Evolutionary conservation across 495 filamentous ascomycete species (phyloP).

Genomic region (Bacidia gigantensis): DNA sequence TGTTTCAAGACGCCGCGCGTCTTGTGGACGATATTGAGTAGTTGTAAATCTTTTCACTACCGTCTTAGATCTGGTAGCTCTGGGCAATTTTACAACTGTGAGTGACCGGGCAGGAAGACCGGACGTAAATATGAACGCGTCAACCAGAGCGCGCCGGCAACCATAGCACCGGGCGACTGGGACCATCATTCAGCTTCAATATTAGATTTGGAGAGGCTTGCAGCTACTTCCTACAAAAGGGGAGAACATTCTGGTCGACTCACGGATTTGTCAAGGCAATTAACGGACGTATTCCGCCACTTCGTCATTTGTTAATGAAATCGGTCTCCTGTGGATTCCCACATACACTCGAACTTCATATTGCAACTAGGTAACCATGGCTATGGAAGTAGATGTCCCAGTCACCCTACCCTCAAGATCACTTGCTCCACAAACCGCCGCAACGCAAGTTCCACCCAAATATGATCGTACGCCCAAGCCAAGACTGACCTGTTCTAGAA

Average conservation of each 20-base stretch:
- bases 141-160: constrained; percentile 11
- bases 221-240: not conserved
- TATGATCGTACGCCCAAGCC: constrained; percentile 13
- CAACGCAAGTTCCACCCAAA: constrained; percentile 39
- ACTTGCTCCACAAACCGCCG: constrained; percentile 33
- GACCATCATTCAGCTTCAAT: not conserved
- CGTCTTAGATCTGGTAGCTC: no score
- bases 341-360: not conserved
- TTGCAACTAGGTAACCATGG: constrained; percentile 26
- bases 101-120: constrained; percentile 6
- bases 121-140: constrained; percentile 6
- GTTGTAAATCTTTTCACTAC: no score
- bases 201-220: no score
- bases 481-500: constrained; percentile 34
- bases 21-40: no score
- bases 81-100: not conserved
- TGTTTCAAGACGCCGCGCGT: no score
- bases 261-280: no score
- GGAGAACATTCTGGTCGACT: not conserved
- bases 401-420: constrained; percentile 39
- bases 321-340: not conserved
- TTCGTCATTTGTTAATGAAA: not conserved
- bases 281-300: not conserved
- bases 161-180: constrained; percentile 4
- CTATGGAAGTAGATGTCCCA: constrained; percentile 59